phyloP scores from a whole-genome alignment of 371 early-diverging fungal genomes.

The Lichtheimia corymbifera region DNA sequence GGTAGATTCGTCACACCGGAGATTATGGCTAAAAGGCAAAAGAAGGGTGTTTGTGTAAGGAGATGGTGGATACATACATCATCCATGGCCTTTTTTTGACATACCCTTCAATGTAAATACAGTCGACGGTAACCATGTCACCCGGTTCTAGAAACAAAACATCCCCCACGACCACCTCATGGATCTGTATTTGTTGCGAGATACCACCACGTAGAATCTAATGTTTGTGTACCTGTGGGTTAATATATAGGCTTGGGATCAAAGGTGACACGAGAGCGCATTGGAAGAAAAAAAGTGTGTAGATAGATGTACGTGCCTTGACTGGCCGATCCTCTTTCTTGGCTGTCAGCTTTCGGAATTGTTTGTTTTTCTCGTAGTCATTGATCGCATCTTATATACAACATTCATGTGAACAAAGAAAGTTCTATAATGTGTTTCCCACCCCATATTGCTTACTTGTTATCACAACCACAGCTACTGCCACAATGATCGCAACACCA shows the following conservation, averaged over 20 bases:
- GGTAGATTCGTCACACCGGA: conserved; percentile 82
- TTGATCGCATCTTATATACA: conserved; percentile 63
- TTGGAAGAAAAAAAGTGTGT: neutral
- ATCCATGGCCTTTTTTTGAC: conserved; percentile 17
- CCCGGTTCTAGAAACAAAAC: conserved; percentile 86
- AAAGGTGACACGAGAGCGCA: no score
- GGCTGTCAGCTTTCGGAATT: conserved; percentile 75
- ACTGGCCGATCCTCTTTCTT: conserved; percentile 74
- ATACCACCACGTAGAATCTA: conserved; percentile 64
- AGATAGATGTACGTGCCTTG: conserved; percentile 40
- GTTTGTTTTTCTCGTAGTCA: conserved; percentile 79
- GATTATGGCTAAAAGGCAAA: conserved; percentile 66
- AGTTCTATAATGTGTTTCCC: no score
- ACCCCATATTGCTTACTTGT: conserved; percentile 55
- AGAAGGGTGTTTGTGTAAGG: neutral
- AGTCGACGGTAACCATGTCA: conserved; percentile 85
- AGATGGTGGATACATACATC: neutral
- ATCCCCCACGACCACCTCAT: conserved; percentile 85
- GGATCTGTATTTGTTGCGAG: conserved; percentile 73
- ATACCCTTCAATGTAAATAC: conserved; percentile 72
- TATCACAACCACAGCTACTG: conserved; percentile 75
- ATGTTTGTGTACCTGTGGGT: neutral
- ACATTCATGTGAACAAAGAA: no score
- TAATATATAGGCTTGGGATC: neutral
- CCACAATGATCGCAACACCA: conserved; percentile 73